Base-by-base conservation (phyloP, 371 early-diverging fungal genomes). In the Phascolomyces articulosus region DNA sequence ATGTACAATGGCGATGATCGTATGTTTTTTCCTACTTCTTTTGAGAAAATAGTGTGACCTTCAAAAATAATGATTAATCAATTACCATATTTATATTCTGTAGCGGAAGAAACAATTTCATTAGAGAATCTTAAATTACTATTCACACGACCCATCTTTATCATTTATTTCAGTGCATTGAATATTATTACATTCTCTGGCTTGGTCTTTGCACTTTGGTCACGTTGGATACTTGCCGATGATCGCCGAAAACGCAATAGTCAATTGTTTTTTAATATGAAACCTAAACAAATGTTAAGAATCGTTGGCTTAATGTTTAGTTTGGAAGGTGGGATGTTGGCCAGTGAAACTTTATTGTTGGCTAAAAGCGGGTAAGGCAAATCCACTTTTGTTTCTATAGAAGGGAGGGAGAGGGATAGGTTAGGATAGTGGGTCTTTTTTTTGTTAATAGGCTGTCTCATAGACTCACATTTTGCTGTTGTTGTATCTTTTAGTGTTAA, bases 301-400 rank as follows among this genome's bases (percentile, higher is more conserved):
- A 71, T 82, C 9, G 83, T 87, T 4, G 90, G 87, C 24, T 78
- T 90, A 54, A 81, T 85, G 77, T 86, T 88, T 65, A 83, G 87
- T 28, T 69, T 83, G 6, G 84, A 85, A 41, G 90, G 90, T 44
- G 90, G 90, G 8, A 66, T 88, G 54, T 67, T 88, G 38, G 87
- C 90, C 2, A 85, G 87, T 60, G 85, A 90, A 58, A 90, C 90
- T 0, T 62, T 90, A 7, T 68, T 90, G 60, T 60, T 90, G 49
- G 90, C 90, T 23, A 90, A 90, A 67, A 85, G 85, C 57, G 88
- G 90, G 85, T 82, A 69, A 70, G 90, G 85, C 80, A 69, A 70
- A 34, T 34, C 6, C 34, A 34, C 11, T 34, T 34, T n/a, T n/a
- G n/a, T n/a, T n/a, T n/a, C n/a, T n/a, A n/a, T n/a, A n/a, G n/a